Evolutionary conservation across 441 rosid genomes (phyloP).

Genomic region (Manihot esculenta): DNA sequence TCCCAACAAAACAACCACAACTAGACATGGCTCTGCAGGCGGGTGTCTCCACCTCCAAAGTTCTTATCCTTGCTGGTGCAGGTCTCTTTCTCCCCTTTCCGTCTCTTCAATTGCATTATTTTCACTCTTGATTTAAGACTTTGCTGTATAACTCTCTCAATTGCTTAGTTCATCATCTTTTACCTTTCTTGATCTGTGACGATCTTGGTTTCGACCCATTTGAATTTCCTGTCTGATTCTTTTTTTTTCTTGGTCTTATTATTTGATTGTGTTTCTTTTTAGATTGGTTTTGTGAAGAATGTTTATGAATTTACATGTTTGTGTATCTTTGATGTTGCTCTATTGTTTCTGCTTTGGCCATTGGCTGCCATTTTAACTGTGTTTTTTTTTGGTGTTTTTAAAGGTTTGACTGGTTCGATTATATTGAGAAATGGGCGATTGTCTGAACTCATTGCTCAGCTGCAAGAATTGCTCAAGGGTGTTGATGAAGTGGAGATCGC

Average conservation of each 20-base stretch:
- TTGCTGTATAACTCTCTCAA: neutral
- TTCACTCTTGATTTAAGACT: neutral
- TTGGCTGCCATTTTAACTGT: slow-evolving; percentile 15
- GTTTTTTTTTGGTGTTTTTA: neutral
- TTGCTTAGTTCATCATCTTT: neutral
- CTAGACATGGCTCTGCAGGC: slow-evolving; percentile 77
- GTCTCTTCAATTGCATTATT: slow-evolving; percentile 10
- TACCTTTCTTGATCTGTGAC: neutral
- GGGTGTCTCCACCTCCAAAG: slow-evolving; percentile 77
- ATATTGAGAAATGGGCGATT: slow-evolving; percentile 68
- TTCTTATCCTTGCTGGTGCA: slow-evolving; percentile 80
- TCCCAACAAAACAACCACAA: neutral
- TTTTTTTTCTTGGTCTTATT: neutral
- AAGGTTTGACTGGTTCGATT: slow-evolving; percentile 83
- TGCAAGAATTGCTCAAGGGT: slow-evolving; percentile 78
- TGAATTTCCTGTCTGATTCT: neutral
- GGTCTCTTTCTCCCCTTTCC: slow-evolving; percentile 38
- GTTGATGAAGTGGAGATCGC: slow-evolving; percentile 56
- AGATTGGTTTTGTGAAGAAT: neutral
- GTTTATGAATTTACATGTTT: neutral
- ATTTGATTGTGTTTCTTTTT: neutral
- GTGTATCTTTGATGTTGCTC: neutral
- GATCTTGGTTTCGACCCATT: neutral
- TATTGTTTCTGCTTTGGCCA: slow-evolving; percentile 8
- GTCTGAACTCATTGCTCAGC: slow-evolving; percentile 76